phyloP scores from a whole-genome alignment of 139 green algal species.

The Chlamydomonas schloesseri region DNA sequence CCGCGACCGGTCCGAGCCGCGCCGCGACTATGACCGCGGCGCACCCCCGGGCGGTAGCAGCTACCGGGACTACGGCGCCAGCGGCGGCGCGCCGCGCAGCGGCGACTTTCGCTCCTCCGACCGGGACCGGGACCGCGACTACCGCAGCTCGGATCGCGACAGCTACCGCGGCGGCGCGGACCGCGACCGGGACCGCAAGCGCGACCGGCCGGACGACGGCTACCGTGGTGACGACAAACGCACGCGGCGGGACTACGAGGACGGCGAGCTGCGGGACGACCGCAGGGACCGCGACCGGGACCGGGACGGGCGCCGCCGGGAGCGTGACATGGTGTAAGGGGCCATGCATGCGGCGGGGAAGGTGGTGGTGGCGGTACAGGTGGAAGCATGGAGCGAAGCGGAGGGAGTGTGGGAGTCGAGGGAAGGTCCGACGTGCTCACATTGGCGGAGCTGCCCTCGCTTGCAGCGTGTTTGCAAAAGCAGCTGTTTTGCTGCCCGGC shows the following conservation, averaged over 20 bases:
- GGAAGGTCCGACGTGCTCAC: too few relatives aligned
- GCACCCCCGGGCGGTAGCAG: background rate
- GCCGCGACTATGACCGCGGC: conserved; percentile 28
- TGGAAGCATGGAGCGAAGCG: too few relatives aligned
- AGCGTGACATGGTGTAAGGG: conserved; percentile 32
- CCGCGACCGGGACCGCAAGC: background rate
- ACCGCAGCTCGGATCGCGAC: background rate
- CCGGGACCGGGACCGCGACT: conserved; percentile 43
- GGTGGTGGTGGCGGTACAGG: too few relatives aligned
- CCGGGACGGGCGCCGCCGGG: conserved; percentile 2
- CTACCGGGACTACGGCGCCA: conserved; percentile 40
- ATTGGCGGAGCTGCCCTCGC: too few relatives aligned
- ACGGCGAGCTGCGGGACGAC: conserved; percentile 42
- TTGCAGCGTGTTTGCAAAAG: too few relatives aligned
- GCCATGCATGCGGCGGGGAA: too few relatives aligned
- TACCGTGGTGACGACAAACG: conserved; percentile 28
- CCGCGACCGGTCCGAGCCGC: background rate
- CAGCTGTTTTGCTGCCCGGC: too few relatives aligned
- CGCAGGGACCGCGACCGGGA: background rate
- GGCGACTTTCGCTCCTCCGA: background rate
- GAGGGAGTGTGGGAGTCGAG: too few relatives aligned
- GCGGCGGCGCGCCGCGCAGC: conserved; percentile 19
- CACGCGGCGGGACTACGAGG: conserved; percentile 20
- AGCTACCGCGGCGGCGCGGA: too few relatives aligned
- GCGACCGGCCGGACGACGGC: background rate